Evolutionary conservation across 495 filamentous ascomycete genomes (phyloP), one percentile per base, ranked within the genome.

Genomic region (Schizothecium vesticola): DNA sequence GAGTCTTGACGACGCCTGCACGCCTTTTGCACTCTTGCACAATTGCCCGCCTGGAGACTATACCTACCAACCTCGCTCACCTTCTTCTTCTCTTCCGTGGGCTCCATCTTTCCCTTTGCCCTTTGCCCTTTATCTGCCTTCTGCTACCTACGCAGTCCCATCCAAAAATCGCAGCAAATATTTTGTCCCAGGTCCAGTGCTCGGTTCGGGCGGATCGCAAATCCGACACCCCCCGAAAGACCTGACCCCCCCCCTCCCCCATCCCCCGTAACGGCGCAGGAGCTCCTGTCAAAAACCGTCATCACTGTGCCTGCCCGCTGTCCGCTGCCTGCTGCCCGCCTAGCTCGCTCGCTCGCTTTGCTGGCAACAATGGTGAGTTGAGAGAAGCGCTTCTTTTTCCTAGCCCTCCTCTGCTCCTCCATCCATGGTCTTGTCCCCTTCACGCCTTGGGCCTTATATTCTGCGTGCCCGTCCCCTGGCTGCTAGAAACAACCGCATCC

Each of bases 281-380:
- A 69, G 62, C 67, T 69, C 67, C 51, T 64, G 56, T 57, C 62
- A 61, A 61, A 65, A 61, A 24, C 62, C 63, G 23, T 57, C 62
- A 26, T 66, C 56, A 61, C 55, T 58, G 63, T 59, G 59, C 63
- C 56, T 69, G 60, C 56, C 63, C 56, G 58, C 58, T 51, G 19
- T 29, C 63, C 56, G 58, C 58, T 51, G 19, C 43, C 43, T n/a
- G 19, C 43, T 51, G 43, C 43, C 43, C 43, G 43, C 43, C 43
- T 3, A 51, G 43, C 43, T 51, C 16, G 13, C 63, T 60, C 26
- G 25, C 31, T 33, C 19, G 13, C 57, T 65, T 28, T 62, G 59
- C 22, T 66, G 62, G 43, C 43, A 51, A 69, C 56, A 26, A 69
- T 69, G 67, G 67, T 69, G 24, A 65, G 67, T 69, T 56, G 26